phyloP scores from a whole-genome alignment of 106 monocot genomes.

The Dendrobium officinale region DNA sequence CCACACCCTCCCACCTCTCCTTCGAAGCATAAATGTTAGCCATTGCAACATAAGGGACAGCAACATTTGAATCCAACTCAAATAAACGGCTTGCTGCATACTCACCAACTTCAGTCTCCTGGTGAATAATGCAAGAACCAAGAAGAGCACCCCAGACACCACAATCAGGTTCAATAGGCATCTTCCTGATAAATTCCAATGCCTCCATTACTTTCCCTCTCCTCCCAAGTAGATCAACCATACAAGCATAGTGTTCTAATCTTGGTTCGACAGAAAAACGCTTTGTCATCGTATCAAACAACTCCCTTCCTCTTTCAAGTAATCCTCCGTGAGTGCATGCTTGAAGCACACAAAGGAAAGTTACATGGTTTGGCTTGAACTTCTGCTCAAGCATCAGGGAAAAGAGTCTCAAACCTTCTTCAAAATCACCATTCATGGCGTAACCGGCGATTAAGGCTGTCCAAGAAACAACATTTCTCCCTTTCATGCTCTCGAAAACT shows the following conservation, averaged over 20 bases:
- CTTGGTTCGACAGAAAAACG: slow-evolving; percentile 18
- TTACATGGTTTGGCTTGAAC: slow-evolving; percentile 29
- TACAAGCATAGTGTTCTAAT: slow-evolving; percentile 40
- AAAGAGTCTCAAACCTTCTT: slow-evolving; percentile 28
- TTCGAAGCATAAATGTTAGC: slow-evolving; percentile 32
- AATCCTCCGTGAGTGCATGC: slow-evolving; percentile 44
- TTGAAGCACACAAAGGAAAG: slow-evolving; percentile 35
- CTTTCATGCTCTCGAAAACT: slow-evolving; percentile 22
- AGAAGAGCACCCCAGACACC: slow-evolving; percentile 33
- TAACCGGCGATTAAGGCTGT: slow-evolving; percentile 33
- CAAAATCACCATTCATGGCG: slow-evolving; percentile 27
- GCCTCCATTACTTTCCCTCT: slow-evolving; percentile 23
- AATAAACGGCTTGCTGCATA: slow-evolving; percentile 21
- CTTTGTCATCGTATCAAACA: slow-evolving; percentile 27
- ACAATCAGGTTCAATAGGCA: slow-evolving; percentile 30
- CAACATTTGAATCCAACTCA: slow-evolving; percentile 21
- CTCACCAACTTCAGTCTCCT: slow-evolving; percentile 23
- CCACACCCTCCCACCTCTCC: slow-evolving; percentile 34
- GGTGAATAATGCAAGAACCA: slow-evolving; percentile 24
- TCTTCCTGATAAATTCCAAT: slow-evolving; percentile 18
- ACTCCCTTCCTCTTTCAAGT: slow-evolving; percentile 22
- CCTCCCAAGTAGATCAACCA: slow-evolving; percentile 39
- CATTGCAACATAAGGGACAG: slow-evolving; percentile 29
- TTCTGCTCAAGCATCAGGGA: slow-evolving; percentile 16
- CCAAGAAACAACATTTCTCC: slow-evolving; percentile 35